Base-by-base conservation (phyloP, 176 grass and related monocot genomes). In the Avena sativa region DNA sequence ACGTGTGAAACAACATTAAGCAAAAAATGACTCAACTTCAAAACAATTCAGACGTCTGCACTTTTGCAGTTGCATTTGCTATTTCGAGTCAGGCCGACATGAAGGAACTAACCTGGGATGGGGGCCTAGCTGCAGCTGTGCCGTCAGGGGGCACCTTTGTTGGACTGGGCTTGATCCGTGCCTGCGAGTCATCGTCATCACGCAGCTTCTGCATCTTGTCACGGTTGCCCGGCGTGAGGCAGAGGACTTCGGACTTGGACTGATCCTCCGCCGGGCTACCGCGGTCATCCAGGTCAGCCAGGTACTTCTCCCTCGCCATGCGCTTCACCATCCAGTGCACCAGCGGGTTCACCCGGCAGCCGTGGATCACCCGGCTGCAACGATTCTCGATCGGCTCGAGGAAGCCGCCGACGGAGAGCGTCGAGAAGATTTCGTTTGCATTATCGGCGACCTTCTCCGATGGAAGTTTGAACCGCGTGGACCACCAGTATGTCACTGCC, bases 291-390 rank as follows among this genome's bases (percentile, higher is more conserved):
- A 92, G 43, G 40, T 53, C 79, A 16, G 36, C 79, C 57, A 67
- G 79, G 1, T 14, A 0, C 3, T 38, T 15, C 0, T n/a, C 47
- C 8, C 68, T 87, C 50, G 84, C 87, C 74, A 8, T 5, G 10
- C 6, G 14, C 79, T 92, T 92, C 48, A 89, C n/a, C 84, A 80
- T 92, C 91, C 91, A 92, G 66, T 92, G 91, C 74, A 89, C 87
- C 28, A 92, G 74, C 1, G 87, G 87, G 84, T 92, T 86, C 16
- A 92, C 87, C 26, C 30, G 17, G 91, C 91, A 92, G 2, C 87
- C 91, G 15, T 89, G 87, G 58, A 91, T 88, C 23, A 12, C 68
- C 50, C 5, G 3, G 79, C 26, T 83, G 86, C 91, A 87, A 4
- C n/a, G 26, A 69, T 84, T 92, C 40, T 46, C 83, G 2, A 69